Percentiles rank a stretch among this genome's conserved stretches.
phyloP scores from a whole-genome alignment of 306 rosid genomes.

The Alnus rubra region DNA sequence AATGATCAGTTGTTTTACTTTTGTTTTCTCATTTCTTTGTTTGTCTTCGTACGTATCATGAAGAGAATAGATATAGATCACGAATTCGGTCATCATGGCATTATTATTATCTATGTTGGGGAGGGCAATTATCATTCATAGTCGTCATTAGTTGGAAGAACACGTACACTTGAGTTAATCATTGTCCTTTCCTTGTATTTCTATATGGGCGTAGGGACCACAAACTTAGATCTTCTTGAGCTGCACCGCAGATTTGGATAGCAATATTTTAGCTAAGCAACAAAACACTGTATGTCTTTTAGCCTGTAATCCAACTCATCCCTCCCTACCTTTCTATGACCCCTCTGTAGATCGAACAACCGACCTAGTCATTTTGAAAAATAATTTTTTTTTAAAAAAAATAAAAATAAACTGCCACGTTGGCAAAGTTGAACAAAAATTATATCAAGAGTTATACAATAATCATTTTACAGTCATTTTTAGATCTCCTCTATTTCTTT shows the following conservation, averaged over 20 bases:
- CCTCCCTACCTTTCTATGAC: background rate
- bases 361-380: background rate
- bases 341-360: background rate
- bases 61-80: background rate
- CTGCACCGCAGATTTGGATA: background rate
- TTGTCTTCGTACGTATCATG: background rate
- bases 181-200: background rate
- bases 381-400: no score
- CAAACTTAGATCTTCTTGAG: background rate
- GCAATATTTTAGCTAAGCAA: slow-evolving; percentile 7
- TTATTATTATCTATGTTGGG: background rate
- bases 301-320: background rate
- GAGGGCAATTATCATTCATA: background rate
- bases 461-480: no score
- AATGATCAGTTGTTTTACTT: background rate
- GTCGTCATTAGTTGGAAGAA: background rate
- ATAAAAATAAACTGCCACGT: no score
- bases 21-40: background rate
- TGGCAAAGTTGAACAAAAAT: no score
- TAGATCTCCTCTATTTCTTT: no score
- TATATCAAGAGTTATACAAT: no score
- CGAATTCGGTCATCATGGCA: background rate
- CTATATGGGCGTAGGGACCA: background rate
- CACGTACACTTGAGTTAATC: background rate
- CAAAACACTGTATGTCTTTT: background rate